Base-by-base conservation (phyloP, 306 rosid genomes). In the Malus fusca region DNA sequence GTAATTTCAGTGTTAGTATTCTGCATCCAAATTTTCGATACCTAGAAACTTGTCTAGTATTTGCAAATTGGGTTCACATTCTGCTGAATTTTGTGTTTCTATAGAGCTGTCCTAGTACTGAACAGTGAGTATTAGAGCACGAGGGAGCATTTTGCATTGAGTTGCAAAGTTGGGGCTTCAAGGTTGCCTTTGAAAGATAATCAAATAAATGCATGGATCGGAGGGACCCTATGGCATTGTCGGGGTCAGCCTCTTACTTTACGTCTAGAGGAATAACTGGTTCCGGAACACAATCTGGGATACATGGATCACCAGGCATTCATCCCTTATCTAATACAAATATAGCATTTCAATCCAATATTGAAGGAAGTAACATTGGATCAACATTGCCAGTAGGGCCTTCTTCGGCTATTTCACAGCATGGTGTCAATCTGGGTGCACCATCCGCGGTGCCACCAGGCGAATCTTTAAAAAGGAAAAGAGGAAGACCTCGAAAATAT, bases 401-500 rank as follows among this genome's bases (percentile, higher is more conserved):
- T 28, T 82, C 91, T 1, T 78, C 80, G 9, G 77, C 78, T 10
- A 83, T 91, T 65, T 81, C 96, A 51, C 83, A 91, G 66, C 96
- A 90, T 44, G 88, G 93, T 68, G 87, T 86, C 75, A 91, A 88
- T 83, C 69, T 90, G 40, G 93, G 94, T 64, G 93, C 87, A 72
- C 92, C 82, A 64, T 48, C 91, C 12, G 87, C 79, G 68, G 85
- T 69, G 15, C 88, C 90, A 19, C 75, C 90, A 1, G 85, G 85
- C 8, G 97, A 94, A 72, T 86, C 88, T 42, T 79, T 82, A 65
- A 94, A 92, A 69, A 82, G 98, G 86, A 94, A 88, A 84, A 87
- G 97, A 77, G 98, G 98, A 79, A 90, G 98, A 79, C 98, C 98
- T 17, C 78, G 98, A 76, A 94, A 94, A 65, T 94, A 94, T 71